A percentile compares a stretch with the other conserved stretches of the same genome.
These are phyloP conservation scores for Chamaecyparis obtusa DNA, from an alignment of 75 land plant species.

Conservation along the genomic window DNA sequence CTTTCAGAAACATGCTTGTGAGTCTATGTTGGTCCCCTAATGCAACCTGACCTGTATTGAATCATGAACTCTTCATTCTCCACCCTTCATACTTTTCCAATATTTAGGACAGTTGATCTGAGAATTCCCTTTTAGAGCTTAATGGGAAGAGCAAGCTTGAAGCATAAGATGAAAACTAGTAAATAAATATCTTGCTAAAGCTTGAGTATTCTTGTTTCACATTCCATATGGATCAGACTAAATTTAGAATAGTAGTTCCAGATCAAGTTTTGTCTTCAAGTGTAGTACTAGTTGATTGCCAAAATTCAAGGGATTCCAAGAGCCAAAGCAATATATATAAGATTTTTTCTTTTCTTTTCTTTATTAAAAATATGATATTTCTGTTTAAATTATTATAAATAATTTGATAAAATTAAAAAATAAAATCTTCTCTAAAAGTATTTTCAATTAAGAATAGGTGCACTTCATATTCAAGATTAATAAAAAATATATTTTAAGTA, in stretches of 20 bases:
- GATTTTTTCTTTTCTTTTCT: too few relatives aligned
- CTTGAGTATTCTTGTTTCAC: not conserved
- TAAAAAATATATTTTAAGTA: too few relatives aligned
- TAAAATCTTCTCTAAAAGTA: too few relatives aligned
- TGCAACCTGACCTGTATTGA: not conserved
- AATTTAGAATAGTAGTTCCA: not conserved
- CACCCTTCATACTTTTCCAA: not conserved
- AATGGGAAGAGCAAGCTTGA: constrained; percentile 3
- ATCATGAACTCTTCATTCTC: not conserved
- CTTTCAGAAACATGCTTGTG: not conserved
- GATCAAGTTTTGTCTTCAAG: not conserved
- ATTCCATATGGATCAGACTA: not conserved
- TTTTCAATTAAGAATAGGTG: too few relatives aligned
- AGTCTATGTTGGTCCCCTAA: not conserved
- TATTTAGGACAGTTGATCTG: not conserved
- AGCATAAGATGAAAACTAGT: constrained; percentile 5
- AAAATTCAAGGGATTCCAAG: not conserved
- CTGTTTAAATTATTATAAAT: too few relatives aligned
- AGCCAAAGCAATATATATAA: not conserved
- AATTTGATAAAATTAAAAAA: too few relatives aligned
- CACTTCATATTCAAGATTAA: too few relatives aligned
- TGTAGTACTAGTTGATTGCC: not conserved
- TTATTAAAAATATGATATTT: too few relatives aligned
- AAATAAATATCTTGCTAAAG: constrained; percentile 11
- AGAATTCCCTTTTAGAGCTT: not conserved